A percentile compares a stretch with the other conserved stretches of the same genome.
Evolutionary conservation across 768 basidiomycete genomes (phyloP).

Genomic region (Tulasnella sp.): DNA sequence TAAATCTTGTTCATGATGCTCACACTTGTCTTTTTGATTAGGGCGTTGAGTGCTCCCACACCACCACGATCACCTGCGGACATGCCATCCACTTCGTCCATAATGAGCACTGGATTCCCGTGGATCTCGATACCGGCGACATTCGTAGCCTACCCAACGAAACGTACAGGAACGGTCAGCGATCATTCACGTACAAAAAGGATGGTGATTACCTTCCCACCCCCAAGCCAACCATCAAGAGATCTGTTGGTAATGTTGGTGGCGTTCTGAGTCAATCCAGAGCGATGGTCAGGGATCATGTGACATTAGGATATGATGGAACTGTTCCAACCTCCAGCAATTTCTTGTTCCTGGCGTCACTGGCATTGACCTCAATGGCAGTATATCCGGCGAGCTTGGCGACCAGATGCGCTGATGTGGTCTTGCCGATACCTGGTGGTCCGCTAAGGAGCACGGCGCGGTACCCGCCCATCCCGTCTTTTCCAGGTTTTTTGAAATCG

Average conservation of each 20-base stretch:
- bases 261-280: constrained; percentile 42
- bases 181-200: too few species aligned
- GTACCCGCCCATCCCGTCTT: constrained; percentile 74
- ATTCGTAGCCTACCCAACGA: constrained; percentile 43
- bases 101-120: constrained; percentile 77
- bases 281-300: background rate
- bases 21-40: constrained; percentile 91
- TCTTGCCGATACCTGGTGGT: constrained; percentile 95
- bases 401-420: constrained; percentile 86
- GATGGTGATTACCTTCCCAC: constrained; percentile 43
- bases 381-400: constrained; percentile 85
- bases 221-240: constrained; percentile 73
- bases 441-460: constrained; percentile 87
- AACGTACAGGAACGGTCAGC: background rate
- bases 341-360: constrained; percentile 92
- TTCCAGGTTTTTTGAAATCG: constrained; percentile 90
- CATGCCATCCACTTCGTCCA: constrained; percentile 99
- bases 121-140: constrained; percentile 64
- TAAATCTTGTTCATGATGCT: too few species aligned
- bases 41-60: constrained; percentile 79
- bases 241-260: constrained; percentile 87
- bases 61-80: constrained; percentile 95
- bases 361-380: constrained; percentile 93
- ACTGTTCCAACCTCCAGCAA: constrained; percentile 64
- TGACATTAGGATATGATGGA: background rate